phyloP scores from a whole-genome alignment of 2,329 filamentous ascomycete genomes.

The Teratosphaeria pseudoeucalypti region DNA sequence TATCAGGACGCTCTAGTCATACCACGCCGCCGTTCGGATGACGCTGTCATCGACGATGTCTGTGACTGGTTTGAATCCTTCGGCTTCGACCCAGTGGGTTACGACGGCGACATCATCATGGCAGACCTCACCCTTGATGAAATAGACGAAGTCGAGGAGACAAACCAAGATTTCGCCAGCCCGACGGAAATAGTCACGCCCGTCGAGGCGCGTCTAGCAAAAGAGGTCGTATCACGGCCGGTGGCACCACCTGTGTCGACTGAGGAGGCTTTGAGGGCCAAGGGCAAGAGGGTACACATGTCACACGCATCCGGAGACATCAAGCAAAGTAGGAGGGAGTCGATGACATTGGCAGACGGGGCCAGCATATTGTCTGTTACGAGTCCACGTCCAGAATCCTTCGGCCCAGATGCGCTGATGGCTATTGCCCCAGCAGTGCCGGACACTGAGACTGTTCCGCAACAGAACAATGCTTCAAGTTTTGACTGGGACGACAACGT shows the following conservation, averaged over 20 bases:
- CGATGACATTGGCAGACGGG: background rate
- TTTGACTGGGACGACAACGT: background rate
- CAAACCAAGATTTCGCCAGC: constrained; percentile 14
- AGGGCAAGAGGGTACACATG: constrained; percentile 8
- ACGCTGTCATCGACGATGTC: constrained; percentile 29
- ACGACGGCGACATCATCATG: constrained; percentile 13
- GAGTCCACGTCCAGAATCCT: background rate
- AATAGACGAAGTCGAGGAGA: constrained; percentile 9
- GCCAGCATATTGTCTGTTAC: background rate
- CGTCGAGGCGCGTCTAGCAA: constrained; percentile 15
- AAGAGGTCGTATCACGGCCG: constrained; percentile 12
- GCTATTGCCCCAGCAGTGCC: background rate
- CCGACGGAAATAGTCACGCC: constrained; percentile 10
- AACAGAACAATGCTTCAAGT: background rate
- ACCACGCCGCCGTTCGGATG: constrained; percentile 24
- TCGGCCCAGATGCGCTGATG: background rate
- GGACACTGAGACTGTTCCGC: background rate
- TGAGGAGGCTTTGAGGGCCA: constrained; percentile 17
- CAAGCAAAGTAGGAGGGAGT: background rate
- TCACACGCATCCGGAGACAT: background rate
- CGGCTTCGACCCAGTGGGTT: constrained; percentile 23
- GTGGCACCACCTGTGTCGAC: constrained; percentile 12
- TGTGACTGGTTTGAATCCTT: constrained; percentile 33
- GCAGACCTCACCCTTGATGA: constrained; percentile 4
- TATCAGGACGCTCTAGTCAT: constrained; percentile 19